These are phyloP conservation scores for Linanthus parryae DNA, from an alignment of 148 eudicot species.

Conservation along the genomic window DNA sequence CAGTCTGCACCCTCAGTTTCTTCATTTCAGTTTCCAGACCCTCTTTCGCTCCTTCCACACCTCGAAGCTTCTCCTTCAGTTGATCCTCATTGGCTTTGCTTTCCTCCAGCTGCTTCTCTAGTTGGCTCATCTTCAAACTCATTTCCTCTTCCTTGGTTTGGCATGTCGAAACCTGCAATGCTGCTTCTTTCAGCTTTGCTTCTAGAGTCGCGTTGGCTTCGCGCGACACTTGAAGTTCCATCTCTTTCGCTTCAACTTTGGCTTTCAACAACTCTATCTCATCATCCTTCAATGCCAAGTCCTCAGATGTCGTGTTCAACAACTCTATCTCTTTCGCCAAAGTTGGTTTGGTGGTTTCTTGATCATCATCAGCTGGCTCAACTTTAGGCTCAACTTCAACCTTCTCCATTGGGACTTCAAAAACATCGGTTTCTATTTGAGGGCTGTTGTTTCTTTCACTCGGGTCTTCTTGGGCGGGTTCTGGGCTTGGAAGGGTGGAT, in stretches of 20 bases:
- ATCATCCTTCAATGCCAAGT: conserved; percentile 34
- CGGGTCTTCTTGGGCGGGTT: conserved; percentile 6
- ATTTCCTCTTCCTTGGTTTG: conserved; percentile 38
- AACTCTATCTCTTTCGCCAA: conserved; percentile 11
- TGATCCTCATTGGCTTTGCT: conserved; percentile 29
- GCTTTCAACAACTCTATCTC: conserved; percentile 36
- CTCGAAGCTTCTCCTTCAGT: conserved; percentile 41
- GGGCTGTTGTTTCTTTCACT: conserved; percentile 23
- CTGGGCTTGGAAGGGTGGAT: conserved; percentile 13
- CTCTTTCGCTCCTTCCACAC: conserved; percentile 36
- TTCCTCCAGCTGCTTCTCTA: conserved; percentile 34
- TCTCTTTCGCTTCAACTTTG: conserved; percentile 48
- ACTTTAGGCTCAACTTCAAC: conserved; percentile 20
- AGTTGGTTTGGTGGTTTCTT: conserved; percentile 20
- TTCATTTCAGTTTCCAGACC: conserved; percentile 74
- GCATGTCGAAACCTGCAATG: conserved; percentile 19
- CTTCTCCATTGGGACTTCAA: conserved; percentile 68
- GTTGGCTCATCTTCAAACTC: conserved; percentile 22
- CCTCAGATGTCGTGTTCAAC: conserved; percentile 28
- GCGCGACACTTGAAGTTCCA: conserved; percentile 22
- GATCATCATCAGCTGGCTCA: conserved; percentile 16
- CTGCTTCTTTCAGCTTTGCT: conserved; percentile 39
- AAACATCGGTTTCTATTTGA: conserved; percentile 68
- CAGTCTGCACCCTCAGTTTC: conserved; percentile 82
- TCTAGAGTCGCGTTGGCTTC: conserved; percentile 50